Percentiles rank a stretch among this genome's conserved stretches.
These are phyloP conservation scores for Eucalyptus regnans DNA, from an alignment of 345 rosid species.

Conservation along the genomic window DNA sequence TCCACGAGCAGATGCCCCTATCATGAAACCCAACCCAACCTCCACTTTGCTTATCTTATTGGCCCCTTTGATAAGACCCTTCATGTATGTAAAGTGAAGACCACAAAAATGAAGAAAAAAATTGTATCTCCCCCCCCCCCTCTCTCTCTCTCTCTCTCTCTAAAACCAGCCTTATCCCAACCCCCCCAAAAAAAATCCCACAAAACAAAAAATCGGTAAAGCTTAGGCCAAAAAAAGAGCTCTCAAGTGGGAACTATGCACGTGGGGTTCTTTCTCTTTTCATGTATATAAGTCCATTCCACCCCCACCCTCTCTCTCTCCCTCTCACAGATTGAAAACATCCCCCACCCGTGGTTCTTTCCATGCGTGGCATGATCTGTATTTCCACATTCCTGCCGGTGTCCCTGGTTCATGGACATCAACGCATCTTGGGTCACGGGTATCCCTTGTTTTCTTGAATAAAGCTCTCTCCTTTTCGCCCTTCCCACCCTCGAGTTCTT, in stretches of 20 bases:
- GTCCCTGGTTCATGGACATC: neutral
- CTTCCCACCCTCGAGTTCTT: neutral
- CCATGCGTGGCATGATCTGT: neutral
- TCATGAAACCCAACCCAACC: neutral
- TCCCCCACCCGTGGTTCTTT: neutral
- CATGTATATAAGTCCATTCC: neutral
- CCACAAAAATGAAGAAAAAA: neutral
- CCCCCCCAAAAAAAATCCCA: neutral
- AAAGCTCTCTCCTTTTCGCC: neutral
- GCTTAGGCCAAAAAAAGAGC: neutral
- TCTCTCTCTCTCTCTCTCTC: neutral
- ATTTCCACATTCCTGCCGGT: neutral
- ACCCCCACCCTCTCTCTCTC: neutral
- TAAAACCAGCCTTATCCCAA: neutral
- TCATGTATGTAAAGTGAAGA: neutral
- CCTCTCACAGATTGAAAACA: neutral
- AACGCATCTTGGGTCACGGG: neutral
- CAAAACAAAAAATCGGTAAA: neutral
- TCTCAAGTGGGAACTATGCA: neutral
- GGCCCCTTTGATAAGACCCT: constrained; percentile 10
- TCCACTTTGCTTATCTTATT: constrained; percentile 4
- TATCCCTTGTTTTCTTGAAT: neutral
- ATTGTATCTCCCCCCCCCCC: neutral
- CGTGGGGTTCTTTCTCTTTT: neutral
- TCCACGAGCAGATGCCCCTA: constrained; percentile 7